Base-by-base conservation (phyloP, 2,329 filamentous ascomycete species). In the Paecilomyces formosus region DNA sequence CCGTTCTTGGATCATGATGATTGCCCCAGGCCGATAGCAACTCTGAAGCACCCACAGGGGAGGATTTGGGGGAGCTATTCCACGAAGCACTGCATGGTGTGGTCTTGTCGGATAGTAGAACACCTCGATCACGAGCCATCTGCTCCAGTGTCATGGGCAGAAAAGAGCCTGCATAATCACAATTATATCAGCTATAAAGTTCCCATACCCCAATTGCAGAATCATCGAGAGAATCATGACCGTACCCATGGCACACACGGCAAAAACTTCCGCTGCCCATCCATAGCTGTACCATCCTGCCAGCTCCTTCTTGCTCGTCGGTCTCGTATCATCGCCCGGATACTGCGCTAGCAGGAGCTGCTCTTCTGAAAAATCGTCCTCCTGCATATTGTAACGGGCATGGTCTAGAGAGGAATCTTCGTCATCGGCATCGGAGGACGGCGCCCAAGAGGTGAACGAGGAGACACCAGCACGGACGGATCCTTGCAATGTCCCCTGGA, bases 141-240 rank as follows among this genome's bases (percentile, higher is more conserved):
- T 94, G 92, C 74, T 99, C 94, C 61, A 99, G 83, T 3, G 94
- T 89, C 61, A 99, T 96, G 24, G 94, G 94, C 62, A 99, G 92
- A 75, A 99, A 99, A 45, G 91, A 95, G 54, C 88, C 91, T 93
- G 67, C 59, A 57, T 58, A 56, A 22, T 50, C 54, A 55, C 55
- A 60, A 58, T 66, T 61, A 66, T 63, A 54, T 57, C 53, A 35
- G 30, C 53, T 11, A 54, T 26, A n/a, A 13, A 28, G 26, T 6
- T 56, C 8, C 45, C 22, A 1, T 31, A 31, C 30, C 11, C 50
- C 56, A 30, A 9, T 55, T 57, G 24, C 3, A 12, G 35, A 31
- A 39, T 31, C 30, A 50, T 28, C 28, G 28, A 9, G 22, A 39
- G 31, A 30, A 54, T 30, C 53, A 28, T 53, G 51, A 54, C 50